A percentile compares a stretch with the other conserved stretches of the same genome.
phyloP scores from a whole-genome alignment of 1,284 basidiomycete species.

The Pseudozyma tsukubaensis region DNA sequence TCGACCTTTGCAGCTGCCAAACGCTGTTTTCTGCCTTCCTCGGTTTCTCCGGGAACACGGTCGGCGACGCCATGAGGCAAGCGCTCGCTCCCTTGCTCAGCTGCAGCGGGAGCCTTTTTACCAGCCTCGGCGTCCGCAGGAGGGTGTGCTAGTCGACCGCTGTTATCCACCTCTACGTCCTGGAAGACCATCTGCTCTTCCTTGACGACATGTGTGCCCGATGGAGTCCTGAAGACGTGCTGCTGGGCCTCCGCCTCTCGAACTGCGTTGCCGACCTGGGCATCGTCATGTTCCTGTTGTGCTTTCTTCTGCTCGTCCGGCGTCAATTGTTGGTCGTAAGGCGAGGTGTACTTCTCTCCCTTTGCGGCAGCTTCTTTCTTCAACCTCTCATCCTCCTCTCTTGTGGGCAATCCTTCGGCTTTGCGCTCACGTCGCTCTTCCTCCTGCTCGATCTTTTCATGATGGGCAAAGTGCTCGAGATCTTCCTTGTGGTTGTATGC shows the following conservation, averaged over 20 bases:
- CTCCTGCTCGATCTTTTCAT: constrained; percentile 84
- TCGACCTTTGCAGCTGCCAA: constrained; percentile 57
- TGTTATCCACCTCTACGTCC: constrained; percentile 49
- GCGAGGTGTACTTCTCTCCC: constrained; percentile 61
- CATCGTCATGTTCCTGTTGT: constrained; percentile 51
- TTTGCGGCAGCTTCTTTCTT: constrained; percentile 51
- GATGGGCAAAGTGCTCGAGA: constrained; percentile 83
- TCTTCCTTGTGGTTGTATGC: constrained; percentile 86
- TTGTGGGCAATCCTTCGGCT: constrained; percentile 79
- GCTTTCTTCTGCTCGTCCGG: constrained; percentile 54
- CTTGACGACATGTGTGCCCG: constrained; percentile 61
- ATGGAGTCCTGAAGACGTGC: constrained; percentile 66
- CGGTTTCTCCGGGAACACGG: constrained; percentile 61
- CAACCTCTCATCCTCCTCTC: constrained; percentile 63
- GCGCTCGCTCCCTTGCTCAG: constrained; percentile 19
- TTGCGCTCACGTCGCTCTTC: constrained; percentile 86
- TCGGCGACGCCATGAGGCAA: constrained; percentile 52
- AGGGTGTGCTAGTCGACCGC: constrained; percentile 57
- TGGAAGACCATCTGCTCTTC: constrained; percentile 59
- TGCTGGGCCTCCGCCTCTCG: constrained; percentile 59
- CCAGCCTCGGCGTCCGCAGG: constrained; percentile 19
- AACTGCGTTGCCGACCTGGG: constrained; percentile 58
- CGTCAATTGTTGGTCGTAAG: constrained; percentile 63
- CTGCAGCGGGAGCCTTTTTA: constrained; percentile 17
- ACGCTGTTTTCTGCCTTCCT: constrained; percentile 55